Conservation (phyloP, 1,284 basidiomycete genomes). For the Takashimella tepidaria region DNA sequence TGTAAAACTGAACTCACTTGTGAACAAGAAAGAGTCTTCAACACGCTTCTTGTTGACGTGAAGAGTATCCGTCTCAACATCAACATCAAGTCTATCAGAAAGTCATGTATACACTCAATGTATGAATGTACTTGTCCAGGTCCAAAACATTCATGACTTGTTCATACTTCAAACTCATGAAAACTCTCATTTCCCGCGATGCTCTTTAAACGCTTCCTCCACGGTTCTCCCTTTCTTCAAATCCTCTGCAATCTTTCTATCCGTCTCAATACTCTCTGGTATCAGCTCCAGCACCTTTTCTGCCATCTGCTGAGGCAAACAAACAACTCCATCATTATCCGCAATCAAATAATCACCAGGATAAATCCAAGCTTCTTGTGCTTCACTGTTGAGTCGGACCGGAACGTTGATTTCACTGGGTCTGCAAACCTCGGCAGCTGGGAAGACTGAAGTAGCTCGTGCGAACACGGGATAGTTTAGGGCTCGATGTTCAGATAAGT, state of each 20-base stretch:
- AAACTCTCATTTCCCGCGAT: neutral
- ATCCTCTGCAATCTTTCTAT: constrained; percentile 70
- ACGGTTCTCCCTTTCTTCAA: constrained; percentile 69
- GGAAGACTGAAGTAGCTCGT: constrained; percentile 52
- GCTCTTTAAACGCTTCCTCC: neutral
- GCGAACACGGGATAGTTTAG: constrained; percentile 44
- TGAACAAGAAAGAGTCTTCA: no score
- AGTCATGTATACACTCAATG: no score
- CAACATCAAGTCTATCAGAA: no score
- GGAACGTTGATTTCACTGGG: constrained; percentile 72
- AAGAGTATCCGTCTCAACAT: no score
- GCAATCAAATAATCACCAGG: constrained; percentile 81
- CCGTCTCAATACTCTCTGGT: constrained; percentile 59
- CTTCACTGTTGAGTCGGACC: constrained; percentile 54
- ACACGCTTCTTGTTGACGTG: no score
- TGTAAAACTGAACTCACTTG: no score
- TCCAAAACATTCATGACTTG: no score
- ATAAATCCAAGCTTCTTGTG: constrained; percentile 56
- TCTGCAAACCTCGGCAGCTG: constrained; percentile 81
- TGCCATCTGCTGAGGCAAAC: constrained; percentile 60
- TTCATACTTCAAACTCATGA: no score
- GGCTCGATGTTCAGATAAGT: constrained; percentile 48
- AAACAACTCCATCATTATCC: constrained; percentile 86
- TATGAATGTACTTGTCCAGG: no score
- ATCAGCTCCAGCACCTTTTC: constrained; percentile 61